Percentiles rank a stretch among this genome's conserved stretches.
These are phyloP conservation scores for Suhomyces sp. DNA, from an alignment of 805 yeast species.

Conservation along the genomic window DNA sequence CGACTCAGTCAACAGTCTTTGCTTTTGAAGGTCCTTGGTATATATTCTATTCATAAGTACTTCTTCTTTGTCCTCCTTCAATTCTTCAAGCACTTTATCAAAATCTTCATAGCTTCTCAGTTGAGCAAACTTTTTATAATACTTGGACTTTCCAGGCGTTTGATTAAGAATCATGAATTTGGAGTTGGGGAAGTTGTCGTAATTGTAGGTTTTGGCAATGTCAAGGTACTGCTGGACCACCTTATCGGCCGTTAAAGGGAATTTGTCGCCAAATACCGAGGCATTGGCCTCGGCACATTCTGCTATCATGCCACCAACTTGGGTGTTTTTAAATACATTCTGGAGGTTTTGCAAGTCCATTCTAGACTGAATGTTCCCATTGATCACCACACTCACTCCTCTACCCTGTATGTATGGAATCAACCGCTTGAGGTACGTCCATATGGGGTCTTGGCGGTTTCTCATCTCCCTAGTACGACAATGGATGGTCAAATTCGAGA, in stretches of 20 bases:
- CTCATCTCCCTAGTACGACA: conserved; percentile 90
- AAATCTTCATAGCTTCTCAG: conserved; percentile 56
- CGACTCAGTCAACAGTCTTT: conserved; percentile 16
- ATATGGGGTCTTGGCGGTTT: conserved; percentile 75
- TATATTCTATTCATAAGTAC: conserved; percentile 18
- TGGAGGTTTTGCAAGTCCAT: conserved; percentile 54
- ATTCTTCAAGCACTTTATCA: conserved; percentile 27
- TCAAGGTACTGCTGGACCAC: conserved; percentile 54
- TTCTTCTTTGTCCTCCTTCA: conserved; percentile 36
- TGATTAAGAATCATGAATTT: conserved; percentile 78
- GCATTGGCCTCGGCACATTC: conserved; percentile 87
- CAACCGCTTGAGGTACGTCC: conserved; percentile 64
- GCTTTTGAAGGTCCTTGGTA: conserved; percentile 32
- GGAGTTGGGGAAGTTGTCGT: conserved; percentile 56
- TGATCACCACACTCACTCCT: conserved; percentile 71
- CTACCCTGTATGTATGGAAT: conserved; percentile 57
- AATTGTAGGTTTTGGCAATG: conserved; percentile 55
- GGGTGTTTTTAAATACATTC: conserved; percentile 48
- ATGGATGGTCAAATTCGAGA: conserved; percentile 81
- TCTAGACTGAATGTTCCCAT: conserved; percentile 67
- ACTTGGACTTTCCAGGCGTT: conserved; percentile 68
- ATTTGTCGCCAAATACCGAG: conserved; percentile 52
- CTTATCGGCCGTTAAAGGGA: conserved; percentile 51
- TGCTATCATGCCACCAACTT: conserved; percentile 91
- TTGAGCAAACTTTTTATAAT: conserved; percentile 55